A percentile compares a stretch with the other conserved stretches of the same genome.
These are phyloP conservation scores for Vaccinium myrtillus DNA, from an alignment of 148 eudicot species.

Conservation along the genomic window DNA sequence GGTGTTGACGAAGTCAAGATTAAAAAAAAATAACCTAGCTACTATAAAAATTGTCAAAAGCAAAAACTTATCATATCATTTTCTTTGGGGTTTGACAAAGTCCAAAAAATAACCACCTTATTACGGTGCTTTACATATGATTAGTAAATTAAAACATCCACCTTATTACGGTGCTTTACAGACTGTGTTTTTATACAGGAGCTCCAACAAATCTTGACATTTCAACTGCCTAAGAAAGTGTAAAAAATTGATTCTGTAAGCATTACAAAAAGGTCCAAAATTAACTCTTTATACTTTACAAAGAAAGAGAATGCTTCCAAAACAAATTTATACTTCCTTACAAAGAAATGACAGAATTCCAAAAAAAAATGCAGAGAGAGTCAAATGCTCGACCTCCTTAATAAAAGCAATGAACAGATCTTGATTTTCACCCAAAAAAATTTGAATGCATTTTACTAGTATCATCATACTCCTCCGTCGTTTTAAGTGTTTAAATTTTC, in stretches of 20 bases:
- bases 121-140: background rate
- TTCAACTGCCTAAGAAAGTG: background rate
- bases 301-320: background rate
- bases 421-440: too few relatives aligned
- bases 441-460: too few relatives aligned
- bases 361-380: background rate
- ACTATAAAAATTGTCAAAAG: background rate
- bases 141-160: background rate
- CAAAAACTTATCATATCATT: background rate
- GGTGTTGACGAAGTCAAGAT: background rate
- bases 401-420: too few relatives aligned
- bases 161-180: background rate
- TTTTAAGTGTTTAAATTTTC: too few relatives aligned
- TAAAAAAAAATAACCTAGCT: background rate
- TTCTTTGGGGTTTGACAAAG: background rate
- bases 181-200: background rate
- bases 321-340: too few relatives aligned
- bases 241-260: too few relatives aligned
- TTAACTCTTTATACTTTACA: background rate
- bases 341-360: too few relatives aligned
- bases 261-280: background rate
- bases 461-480: too few relatives aligned
- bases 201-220: background rate
- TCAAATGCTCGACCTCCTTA: background rate
- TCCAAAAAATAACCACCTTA: background rate